Base-by-base conservation (phyloP, 257 asterid species). In the Primulina tabacum region DNA sequence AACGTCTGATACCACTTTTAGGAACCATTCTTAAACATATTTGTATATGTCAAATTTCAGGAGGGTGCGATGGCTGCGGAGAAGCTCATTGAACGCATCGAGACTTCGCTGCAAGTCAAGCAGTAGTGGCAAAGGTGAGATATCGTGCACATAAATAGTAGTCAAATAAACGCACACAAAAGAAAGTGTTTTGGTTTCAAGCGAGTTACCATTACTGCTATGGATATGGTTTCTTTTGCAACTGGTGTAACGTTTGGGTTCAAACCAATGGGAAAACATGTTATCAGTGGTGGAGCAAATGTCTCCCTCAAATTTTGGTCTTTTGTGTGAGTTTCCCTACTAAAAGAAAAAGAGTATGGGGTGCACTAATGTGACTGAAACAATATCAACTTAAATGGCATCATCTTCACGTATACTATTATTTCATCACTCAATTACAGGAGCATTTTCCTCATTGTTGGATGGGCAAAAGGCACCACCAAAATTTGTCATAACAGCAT, bases 61-160 rank as follows among this genome's bases (percentile, higher is more conserved):
- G 98, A 89, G 84, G 98, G 98, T 62, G 98, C 98, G 24, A 34
- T 87, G 78, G 67, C 77, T 66, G 96, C 90, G 21, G 90, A 85
- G 60, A 86, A 79, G 75, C 88, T 92, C 67, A 77, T 88, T 64
- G 78, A 90, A 73, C 87, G 90, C 40, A 80, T 92, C 47, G 93
- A 90, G 76, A 62, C 89, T 73, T 84, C 97, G 17, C 81, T 92
- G 3, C 78, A 88, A 83, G 95, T 75, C 47, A 75, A 86, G 82
- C 84, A 89, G 88, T 87, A 91, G 86, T n/a, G 20, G 30, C 69
- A 57, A 59, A 24, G 74, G 76, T 74, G 53, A 78, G 78, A 75
- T 34, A 72, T 14, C 43, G 32, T 68, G 32, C 75, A 10, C 28
- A 40, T 40, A 10, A 40, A 40, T 2, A 40, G 50, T 3, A 10